phyloP scores from a whole-genome alignment of 305 asterid species.

The Withania somnifera region DNA sequence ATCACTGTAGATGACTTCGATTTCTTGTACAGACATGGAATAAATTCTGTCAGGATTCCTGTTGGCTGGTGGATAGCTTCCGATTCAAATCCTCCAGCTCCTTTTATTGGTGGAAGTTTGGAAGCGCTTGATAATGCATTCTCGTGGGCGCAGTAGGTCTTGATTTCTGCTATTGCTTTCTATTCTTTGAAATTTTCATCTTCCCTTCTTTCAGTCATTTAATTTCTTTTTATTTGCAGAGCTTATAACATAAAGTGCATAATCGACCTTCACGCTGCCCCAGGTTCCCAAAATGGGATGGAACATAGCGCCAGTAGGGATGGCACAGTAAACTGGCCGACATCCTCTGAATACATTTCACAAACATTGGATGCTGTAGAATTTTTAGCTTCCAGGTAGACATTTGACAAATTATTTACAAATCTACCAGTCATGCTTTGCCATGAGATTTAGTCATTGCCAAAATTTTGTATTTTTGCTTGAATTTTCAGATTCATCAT shows the following conservation, averaged over 20 bases:
- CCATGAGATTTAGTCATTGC: background rate
- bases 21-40: slow-evolving; percentile 58
- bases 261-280: slow-evolving; percentile 82
- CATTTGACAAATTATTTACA: background rate
- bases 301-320: slow-evolving; percentile 84
- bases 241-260: slow-evolving; percentile 58
- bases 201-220: background rate
- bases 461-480: background rate
- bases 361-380: slow-evolving; percentile 49
- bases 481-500: background rate
- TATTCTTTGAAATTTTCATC: background rate
- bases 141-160: slow-evolving; percentile 66
- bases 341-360: slow-evolving; percentile 34
- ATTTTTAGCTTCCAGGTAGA: slow-evolving; percentile 71
- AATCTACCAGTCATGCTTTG: background rate
- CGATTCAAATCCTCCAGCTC: slow-evolving; percentile 59
- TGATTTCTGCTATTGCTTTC: background rate
- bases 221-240: slow-evolving; percentile 23
- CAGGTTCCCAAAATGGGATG: slow-evolving; percentile 80
- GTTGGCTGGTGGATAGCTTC: slow-evolving; percentile 91
- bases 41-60: slow-evolving; percentile 70
- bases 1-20: slow-evolving; percentile 54
- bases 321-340: slow-evolving; percentile 66
- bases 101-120: slow-evolving; percentile 52
- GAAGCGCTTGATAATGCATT: slow-evolving; percentile 80